Evolutionary conservation across 495 filamentous ascomycete species (phyloP), one percentile per base, ranked within the genome.

Genomic region (Penicillium goetzii): DNA sequence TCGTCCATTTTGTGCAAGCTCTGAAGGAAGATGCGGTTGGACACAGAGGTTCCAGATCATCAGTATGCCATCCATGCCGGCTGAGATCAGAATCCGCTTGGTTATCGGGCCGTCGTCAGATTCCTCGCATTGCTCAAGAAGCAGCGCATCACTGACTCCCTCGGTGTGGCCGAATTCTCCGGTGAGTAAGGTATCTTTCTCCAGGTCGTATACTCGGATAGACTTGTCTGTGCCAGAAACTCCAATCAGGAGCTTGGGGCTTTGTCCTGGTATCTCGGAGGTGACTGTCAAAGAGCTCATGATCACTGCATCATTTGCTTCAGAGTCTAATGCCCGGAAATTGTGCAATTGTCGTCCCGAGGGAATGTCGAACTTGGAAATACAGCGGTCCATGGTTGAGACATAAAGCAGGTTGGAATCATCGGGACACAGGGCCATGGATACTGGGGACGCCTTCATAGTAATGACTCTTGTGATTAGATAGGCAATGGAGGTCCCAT

Each of bases 111-210:
- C 38, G 11, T 76, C 79, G 5, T 75, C 70, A 10, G 85, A 77
- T 1, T 82, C 75, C 4, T 78, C 78, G 14, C 66, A 63, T 25
- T 64, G 68, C 64, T 92, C 89, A 4, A 96, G 67, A 14, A 97
- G 72, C n/a, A 86, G 81, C 40, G 93, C 83, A 70, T 90, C 93
- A 45, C 91, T 95, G 45, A 98, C 88, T 45, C 92, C 90, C 70
- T 96, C 93, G 0, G 92, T 96, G 70, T 99, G 95, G 15, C 95
- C 96, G 83, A 92, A 97, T 74, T 97, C 95, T 40, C 91, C 88
- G 28, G 91, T 89, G 56, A 97, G 77, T 63, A 99, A 87, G 26
- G 79, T 72, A 15, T 93, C 94, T 43, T 84, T 83, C 50, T 89
- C 87, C 17, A 87, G 78, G 64, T 96, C 90, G 72, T 99, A 98